Base-by-base conservation (phyloP, 2,329 filamentous ascomycete species). In the Cadophora malorum region DNA sequence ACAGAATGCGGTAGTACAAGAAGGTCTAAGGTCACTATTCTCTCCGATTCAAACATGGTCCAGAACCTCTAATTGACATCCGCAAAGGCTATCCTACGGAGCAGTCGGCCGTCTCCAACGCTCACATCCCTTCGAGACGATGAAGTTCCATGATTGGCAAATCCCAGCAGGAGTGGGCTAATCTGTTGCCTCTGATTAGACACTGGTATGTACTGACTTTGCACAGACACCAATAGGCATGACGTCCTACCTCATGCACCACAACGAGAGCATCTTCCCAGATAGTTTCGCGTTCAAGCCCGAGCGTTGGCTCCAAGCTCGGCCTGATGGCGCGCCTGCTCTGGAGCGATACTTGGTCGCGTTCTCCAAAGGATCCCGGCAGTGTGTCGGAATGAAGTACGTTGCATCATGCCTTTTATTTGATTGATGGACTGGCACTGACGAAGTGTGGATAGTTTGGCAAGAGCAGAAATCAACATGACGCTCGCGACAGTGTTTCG, bases 161-260 rank as follows among this genome's bases (percentile, higher is more conserved):
- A 71, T 73, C 41, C 72, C 72, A 12, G 61, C 63, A 23, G 67
- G 69, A 47, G 66, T 67, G 33, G 61, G 55, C 45, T 12, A 2
- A 38, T 9, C 35, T 38, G 35, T 12, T 19, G 33, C 45, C 8
- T 33, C 21, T 35, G 1, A 35, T 3, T 10, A 16, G 69, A 35
- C 8, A 38, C 10, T 21, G 12, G 4, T 9, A 28, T 28, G 28
- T 28, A 38, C 33, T 55, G 33, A 64, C 47, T 56, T 8, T 3
- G 71, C 8, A 69, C 73, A 65, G 3, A 80, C 78, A 2, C 77
- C 78, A 3, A 76, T 82, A 19, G 66, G 67, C 9, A 74, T 73
- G 71, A 72, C 71, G 16, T 69, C 71, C 0, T 49, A 71, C 47
- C 63, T 70, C 6, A 70, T 75, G 25, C 72, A 73, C 21, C 56